Percentiles rank a stretch among this genome's conserved stretches.
Evolutionary conservation across 306 rosid species (phyloP).

Genomic region (Cyclanthera cordifolia): DNA sequence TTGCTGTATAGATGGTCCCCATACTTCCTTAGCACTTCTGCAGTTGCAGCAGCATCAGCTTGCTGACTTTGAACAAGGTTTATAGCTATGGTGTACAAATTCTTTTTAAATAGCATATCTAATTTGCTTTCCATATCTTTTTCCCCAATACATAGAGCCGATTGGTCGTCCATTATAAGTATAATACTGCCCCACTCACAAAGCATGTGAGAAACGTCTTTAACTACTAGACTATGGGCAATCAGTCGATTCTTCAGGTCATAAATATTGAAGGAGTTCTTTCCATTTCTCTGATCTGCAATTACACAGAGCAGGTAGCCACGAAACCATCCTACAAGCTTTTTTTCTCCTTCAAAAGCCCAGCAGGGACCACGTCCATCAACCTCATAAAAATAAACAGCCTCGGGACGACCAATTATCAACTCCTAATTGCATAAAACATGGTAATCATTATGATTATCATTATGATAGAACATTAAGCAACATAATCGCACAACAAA

Average conservation of each 20-base stretch:
- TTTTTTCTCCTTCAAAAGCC: constrained; percentile 99
- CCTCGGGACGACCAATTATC: constrained; percentile 90
- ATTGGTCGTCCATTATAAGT: constrained; percentile 75
- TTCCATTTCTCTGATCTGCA: constrained; percentile 78
- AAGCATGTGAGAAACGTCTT: constrained; percentile 89
- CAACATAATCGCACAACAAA: constrained; percentile 1
- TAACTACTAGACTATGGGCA: constrained; percentile 70
- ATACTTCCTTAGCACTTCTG: constrained; percentile 89
- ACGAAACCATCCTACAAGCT: constrained; percentile 88
- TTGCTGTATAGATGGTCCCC: constrained; percentile 88
- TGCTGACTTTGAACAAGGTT: constrained; percentile 96
- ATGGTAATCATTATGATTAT: constrained; percentile 19
- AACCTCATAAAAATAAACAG: constrained; percentile 89
- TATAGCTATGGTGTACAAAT: constrained; percentile 80
- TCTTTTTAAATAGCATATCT: constrained; percentile 94
- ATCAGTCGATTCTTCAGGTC: constrained; percentile 86
- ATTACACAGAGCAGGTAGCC: constrained; percentile 92
- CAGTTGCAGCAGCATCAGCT: constrained; percentile 97
- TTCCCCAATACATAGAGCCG: constrained; percentile 87
- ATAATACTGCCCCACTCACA: constrained; percentile 95
- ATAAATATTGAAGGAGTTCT: constrained; percentile 71
- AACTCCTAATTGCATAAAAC: constrained; percentile 48
- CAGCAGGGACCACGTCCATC: constrained; percentile 99
- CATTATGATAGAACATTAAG: constrained; percentile 12
- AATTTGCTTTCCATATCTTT: constrained; percentile 99